Base-by-base conservation (phyloP, 148 eudicot genomes). In the Nepenthes mirabilis region DNA sequence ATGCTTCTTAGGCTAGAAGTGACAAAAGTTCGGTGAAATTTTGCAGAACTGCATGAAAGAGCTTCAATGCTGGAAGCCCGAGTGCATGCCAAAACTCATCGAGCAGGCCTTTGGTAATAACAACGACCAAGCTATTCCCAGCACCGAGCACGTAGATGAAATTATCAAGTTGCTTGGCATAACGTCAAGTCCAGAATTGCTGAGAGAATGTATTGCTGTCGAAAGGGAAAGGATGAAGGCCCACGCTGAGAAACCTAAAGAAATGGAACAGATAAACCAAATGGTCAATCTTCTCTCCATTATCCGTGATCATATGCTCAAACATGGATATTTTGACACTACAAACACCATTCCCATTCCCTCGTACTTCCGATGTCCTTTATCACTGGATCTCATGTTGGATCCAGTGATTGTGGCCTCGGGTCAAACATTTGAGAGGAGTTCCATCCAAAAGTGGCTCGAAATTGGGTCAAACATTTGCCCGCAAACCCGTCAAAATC, bases 371-470 rank as follows among this genome's bases (percentile, higher is more conserved):
- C 84, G 82, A 23, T 93, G 99, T 65, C 86, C 96, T 56, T 79
- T 93, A 50, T 89, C 99, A 35, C 69, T 93, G 60, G 81, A 75
- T 47, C 72, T 93, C 62, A 93, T 93, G 99, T 65, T 63, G 36
- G 97, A 93, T 67, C 99, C 99, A 0, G 91, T 93, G 33, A 93
- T 89, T 65, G 79, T 93, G 61, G 89, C 95, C 56, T 83, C 97
- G 37, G 99, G 99, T 32, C 91, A 80, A 76, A 93, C 99, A 52
- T 93, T 84, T 68, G 95, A 89, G 69, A 81, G 79, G 63, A 73
- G 77, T 47, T 79, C 95, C 36, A 86, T 93, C 52, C 89, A 93
- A 47, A 83, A 58, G 59, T 93, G 99, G 99, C 72, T 93, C 55
- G 85, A 86, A 58, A 62, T 78, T 34, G 95, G 97, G 56, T 60